Conservation (phyloP, 2,329 filamentous ascomycete genomes). For the Colletotrichum sp. region DNA sequence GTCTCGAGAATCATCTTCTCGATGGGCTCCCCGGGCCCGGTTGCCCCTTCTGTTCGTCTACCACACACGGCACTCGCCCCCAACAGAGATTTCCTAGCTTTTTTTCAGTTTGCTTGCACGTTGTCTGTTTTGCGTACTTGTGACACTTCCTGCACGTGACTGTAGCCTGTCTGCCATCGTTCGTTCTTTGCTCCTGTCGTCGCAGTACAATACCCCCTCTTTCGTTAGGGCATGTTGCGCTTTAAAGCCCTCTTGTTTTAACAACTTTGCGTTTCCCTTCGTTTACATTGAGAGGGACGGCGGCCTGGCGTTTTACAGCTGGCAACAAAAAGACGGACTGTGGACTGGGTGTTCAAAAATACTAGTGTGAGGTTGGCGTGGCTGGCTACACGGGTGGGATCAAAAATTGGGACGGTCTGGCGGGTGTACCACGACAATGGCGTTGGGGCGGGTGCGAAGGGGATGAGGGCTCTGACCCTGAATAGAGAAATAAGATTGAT, state of each 20-base stretch:
- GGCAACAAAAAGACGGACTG: not conserved
- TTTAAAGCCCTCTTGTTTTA: not conserved
- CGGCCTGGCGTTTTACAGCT: not conserved
- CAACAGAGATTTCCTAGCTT: constrained; percentile 22
- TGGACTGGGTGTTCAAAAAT: not conserved
- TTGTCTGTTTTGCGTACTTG: constrained; percentile 10
- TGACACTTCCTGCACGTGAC: constrained; percentile 12
- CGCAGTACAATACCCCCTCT: not conserved
- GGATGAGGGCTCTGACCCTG: not conserved
- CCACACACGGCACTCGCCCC: constrained; percentile 7
- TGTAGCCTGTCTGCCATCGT: not conserved
- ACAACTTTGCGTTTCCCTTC: not conserved
- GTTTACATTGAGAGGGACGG: not conserved
- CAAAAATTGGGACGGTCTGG: not conserved
- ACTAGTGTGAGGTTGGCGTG: not conserved
- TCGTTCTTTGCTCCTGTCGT: not conserved
- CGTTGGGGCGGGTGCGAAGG: not conserved
- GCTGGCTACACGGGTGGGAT: not conserved
- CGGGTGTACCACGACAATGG: not conserved
- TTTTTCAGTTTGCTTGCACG: constrained; percentile 14
- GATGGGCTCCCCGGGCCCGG: constrained; percentile 8
- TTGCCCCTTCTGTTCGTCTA: constrained; percentile 19
- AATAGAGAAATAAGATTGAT: not conserved
- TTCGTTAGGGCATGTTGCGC: not conserved
- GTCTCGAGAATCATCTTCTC: constrained; percentile 13